Percentiles rank a stretch among this genome's conserved stretches.
Evolutionary conservation across 164 flowering plant species (phyloP).

Genomic region (Aristolochia fimbriata): DNA sequence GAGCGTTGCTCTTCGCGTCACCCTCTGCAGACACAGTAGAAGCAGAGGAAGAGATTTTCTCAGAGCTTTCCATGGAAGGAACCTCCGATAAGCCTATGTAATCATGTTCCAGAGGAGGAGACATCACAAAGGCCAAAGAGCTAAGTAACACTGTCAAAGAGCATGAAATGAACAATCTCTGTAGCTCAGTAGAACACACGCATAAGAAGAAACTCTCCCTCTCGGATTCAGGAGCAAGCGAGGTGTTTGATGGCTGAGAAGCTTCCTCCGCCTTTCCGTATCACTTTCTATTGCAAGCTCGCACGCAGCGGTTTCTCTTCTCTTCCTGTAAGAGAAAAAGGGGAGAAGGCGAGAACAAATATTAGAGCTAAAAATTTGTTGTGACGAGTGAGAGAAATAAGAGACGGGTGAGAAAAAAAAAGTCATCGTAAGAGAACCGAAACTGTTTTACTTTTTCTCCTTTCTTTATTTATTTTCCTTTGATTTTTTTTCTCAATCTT

Average conservation of each 20-base stretch:
- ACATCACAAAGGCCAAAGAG: conserved; percentile 24
- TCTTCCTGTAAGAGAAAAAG: conserved; percentile 1
- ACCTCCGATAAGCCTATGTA: conserved; percentile 64
- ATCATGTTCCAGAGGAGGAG: conserved; percentile 49
- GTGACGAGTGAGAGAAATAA: neutral
- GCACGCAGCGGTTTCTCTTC: neutral
- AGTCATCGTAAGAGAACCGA: neutral
- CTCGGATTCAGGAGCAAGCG: neutral
- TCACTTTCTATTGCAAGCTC: neutral
- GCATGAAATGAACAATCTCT: conserved; percentile 2
- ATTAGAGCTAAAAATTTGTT: neutral
- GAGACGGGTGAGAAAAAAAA: neutral
- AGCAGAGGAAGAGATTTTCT: conserved; percentile 17
- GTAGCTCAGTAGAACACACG: too few species aligned
- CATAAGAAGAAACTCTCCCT: neutral
- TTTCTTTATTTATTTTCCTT: neutral
- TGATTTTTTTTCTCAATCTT: neutral
- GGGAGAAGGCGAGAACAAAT: neutral
- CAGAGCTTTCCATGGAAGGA: conserved; percentile 41
- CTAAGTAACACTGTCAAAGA: conserved; percentile 7
- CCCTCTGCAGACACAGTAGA: conserved; percentile 11
- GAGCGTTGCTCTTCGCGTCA: conserved; percentile 8
- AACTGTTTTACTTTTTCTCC: conserved; percentile 2
- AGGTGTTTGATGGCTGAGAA: conserved; percentile 8
- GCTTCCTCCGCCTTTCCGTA: conserved; percentile 12